phyloP scores from a whole-genome alignment of 371 early-diverging fungal species.

The Mortierella sp. region DNA sequence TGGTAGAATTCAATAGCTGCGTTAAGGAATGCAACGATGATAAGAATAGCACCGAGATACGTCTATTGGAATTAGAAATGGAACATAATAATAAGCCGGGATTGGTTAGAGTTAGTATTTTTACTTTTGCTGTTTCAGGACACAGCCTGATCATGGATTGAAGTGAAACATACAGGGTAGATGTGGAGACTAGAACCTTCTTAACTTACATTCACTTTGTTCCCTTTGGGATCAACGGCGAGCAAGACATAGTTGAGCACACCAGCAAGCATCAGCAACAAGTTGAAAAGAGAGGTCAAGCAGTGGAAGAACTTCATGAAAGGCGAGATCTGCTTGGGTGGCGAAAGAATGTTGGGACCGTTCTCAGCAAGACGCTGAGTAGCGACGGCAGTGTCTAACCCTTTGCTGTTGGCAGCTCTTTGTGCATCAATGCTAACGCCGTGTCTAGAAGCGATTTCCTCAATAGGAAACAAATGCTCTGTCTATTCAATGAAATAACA shows the following conservation, averaged over 20 bases:
- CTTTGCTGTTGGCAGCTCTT: constrained; percentile 76
- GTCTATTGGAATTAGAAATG: constrained; percentile 61
- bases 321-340: constrained; percentile 85
- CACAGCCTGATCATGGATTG: no score
- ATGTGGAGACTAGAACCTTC: not conserved
- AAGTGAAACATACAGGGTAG: no score
- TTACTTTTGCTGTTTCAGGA: not conserved
- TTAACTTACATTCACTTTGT: constrained; percentile 78
- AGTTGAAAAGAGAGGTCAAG: constrained; percentile 84
- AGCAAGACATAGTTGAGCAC: constrained; percentile 82
- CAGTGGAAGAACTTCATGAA: constrained; percentile 80
- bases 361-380: constrained; percentile 68
- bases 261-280: constrained; percentile 88
- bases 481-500: constrained; percentile 24
- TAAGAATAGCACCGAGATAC: constrained; percentile 90
- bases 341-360: constrained; percentile 89
- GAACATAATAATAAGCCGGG: not conserved
- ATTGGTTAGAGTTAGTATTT: not conserved
- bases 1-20: constrained; percentile 94
- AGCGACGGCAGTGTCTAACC: constrained; percentile 77
- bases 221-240: constrained; percentile 75
- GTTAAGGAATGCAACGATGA: constrained; percentile 90
- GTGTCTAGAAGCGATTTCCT: constrained; percentile 75
- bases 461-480: constrained; percentile 83
- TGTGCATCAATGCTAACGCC: constrained; percentile 64